These are phyloP conservation scores for Fallopia convolvulus DNA, from an alignment of 148 eudicot genomes.

Conservation along the genomic window DNA sequence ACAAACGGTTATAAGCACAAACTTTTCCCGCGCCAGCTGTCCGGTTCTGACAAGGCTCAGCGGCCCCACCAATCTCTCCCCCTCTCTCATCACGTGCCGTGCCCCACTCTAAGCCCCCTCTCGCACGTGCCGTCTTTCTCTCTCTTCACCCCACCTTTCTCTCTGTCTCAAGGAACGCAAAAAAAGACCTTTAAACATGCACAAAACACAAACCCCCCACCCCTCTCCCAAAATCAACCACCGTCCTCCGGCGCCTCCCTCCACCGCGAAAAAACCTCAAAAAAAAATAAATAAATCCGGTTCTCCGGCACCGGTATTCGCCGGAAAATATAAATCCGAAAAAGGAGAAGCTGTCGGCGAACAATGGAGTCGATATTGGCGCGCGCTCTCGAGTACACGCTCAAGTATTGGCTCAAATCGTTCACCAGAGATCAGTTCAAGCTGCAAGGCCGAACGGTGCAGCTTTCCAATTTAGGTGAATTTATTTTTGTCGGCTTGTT, in stretches of 20 bases:
- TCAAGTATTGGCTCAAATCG: constrained; percentile 95
- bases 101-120: constrained; percentile 3
- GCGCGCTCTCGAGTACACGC: constrained; percentile 83
- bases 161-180: not conserved
- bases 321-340: not conserved
- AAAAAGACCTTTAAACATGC: not conserved
- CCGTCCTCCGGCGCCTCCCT: not conserved
- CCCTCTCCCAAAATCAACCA: not conserved
- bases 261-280: not conserved
- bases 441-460: constrained; percentile 79
- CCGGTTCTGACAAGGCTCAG: not conserved
- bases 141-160: constrained; percentile 7
- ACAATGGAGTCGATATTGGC: constrained; percentile 88
- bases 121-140: constrained; percentile 4
- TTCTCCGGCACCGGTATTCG: not conserved
- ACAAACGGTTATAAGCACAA: not conserved
- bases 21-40: constrained; percentile 7
- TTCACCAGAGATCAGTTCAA: constrained; percentile 97
- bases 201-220: not conserved
- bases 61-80: not conserved
- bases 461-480: constrained; percentile 87
- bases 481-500: not conserved
- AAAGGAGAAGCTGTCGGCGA: not conserved
- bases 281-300: not conserved
- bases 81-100: constrained; percentile 10